Evolutionary conservation across 1,139 yeast genomes (phyloP), one percentile per base, ranked within the genome.

Genomic region (Taphrina pruni): DNA sequence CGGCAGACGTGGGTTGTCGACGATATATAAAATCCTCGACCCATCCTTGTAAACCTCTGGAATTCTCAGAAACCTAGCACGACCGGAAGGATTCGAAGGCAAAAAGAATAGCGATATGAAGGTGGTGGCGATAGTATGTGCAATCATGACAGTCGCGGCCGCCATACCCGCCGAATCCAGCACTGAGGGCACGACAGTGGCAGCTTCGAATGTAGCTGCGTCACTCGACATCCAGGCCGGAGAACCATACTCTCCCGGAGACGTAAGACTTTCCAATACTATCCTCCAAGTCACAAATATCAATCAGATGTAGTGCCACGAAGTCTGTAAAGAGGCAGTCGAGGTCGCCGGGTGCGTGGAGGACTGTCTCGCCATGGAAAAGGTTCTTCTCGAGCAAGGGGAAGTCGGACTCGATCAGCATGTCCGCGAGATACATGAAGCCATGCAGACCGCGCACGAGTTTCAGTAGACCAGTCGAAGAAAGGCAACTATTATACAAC

Each of bases 341-440:
- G 54, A 50, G 14, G 36, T 8, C 6, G 9, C 9, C 8, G 54
- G 36, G 1, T 50, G 54, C n/a, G 9, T 50, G n/a, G 32, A 21
- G 2, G 12, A 17, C 8, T 50, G 54, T 21, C 54, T 20, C 9
- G 36, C 8, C 11, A 21, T 50, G 36, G 54, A 50, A 21, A 8
- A 50, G 9, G n/a, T 50, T n/a, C 9, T 20, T 2, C 36, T 11
- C n/a, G 8, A 8, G 8, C n/a, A 21, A 21, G 54, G 54, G 1
- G 54, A 21, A 32, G 36, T 20, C 11, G 54, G 54, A 11, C 54
- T 50, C 35, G 54, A 50, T 26, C 54, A 11, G 11, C 54, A 50
- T 21, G 20, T 45, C 20, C n/a, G 20, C 8, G 48, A 14, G 5
- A 14, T n/a, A 1, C 48, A 45, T 11, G 48, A 45, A 6, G 48